Conservation (phyloP, 2,329 filamentous ascomycete genomes). For the Phyllosticta ampelicida region DNA sequence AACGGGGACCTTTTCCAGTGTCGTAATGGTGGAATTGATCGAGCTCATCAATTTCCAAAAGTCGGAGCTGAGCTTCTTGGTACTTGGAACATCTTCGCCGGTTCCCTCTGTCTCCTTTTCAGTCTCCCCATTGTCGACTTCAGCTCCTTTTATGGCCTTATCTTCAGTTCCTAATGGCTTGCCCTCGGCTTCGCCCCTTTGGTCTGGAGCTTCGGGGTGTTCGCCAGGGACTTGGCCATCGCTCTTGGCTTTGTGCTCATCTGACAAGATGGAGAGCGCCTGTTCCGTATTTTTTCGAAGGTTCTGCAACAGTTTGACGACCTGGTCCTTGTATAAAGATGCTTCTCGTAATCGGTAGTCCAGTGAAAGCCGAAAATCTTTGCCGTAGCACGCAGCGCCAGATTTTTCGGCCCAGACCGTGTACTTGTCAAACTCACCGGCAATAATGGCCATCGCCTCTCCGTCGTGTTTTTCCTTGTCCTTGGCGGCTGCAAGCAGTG, state of each 20-base stretch:
- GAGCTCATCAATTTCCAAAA: background rate
- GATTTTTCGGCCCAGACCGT: slow-evolving; percentile 15
- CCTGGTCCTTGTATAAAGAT: slow-evolving; percentile 13
- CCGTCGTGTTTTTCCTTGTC: background rate
- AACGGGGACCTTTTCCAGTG: background rate
- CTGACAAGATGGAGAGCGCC: background rate
- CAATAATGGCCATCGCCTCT: background rate
- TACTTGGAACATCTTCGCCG: background rate
- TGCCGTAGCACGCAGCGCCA: slow-evolving; percentile 12
- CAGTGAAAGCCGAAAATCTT: slow-evolving; percentile 12
- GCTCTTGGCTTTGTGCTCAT: background rate
- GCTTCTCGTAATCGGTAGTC: slow-evolving; percentile 15
- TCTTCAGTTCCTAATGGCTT: background rate
- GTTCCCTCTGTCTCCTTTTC: background rate
- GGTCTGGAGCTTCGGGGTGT: background rate
- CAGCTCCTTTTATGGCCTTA: background rate
- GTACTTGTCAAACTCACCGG: slow-evolving; percentile 13
- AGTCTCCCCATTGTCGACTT: background rate
- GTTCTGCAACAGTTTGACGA: background rate
- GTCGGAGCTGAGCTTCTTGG: background rate
- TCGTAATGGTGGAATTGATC: background rate
- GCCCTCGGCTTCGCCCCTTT: background rate
- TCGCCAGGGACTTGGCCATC: background rate
- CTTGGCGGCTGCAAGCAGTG: background rate
- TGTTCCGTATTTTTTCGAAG: background rate